phyloP scores from a whole-genome alignment of 495 filamentous ascomycete species.

The Hamigera avellanea region DNA sequence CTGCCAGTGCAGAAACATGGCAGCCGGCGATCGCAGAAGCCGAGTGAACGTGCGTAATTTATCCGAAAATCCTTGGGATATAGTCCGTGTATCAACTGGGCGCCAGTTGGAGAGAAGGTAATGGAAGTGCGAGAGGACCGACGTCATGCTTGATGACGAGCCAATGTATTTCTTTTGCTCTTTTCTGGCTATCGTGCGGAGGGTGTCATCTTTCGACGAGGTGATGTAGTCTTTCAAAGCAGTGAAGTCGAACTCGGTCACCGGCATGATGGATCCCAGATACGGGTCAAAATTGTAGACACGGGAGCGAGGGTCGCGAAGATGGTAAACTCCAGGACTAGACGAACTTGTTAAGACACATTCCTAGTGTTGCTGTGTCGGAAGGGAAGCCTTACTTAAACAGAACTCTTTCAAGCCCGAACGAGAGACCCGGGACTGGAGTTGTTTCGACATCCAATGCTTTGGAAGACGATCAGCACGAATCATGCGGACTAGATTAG shows the following conservation, averaged over 20 bases:
- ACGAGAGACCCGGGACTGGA: slow-evolving; percentile 58
- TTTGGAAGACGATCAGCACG: slow-evolving; percentile 13
- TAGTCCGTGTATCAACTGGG: slow-evolving; percentile 44
- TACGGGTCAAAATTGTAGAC: slow-evolving; percentile 97
- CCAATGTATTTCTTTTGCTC: slow-evolving; percentile 77
- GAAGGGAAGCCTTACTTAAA: slow-evolving; percentile 53
- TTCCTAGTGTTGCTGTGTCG: background rate
- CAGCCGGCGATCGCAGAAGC: slow-evolving; percentile 56
- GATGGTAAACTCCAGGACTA: slow-evolving; percentile 75
- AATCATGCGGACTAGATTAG: background rate
- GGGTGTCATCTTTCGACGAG: slow-evolving; percentile 67
- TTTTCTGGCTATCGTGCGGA: slow-evolving; percentile 52
- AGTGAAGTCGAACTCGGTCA: slow-evolving; percentile 82
- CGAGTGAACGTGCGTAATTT: slow-evolving; percentile 54
- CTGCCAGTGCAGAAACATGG: slow-evolving; percentile 76
- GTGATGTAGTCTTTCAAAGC: slow-evolving; percentile 76
- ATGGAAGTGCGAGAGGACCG: slow-evolving; percentile 80
- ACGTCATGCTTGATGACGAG: slow-evolving; percentile 94
- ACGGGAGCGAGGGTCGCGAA: slow-evolving; percentile 78
- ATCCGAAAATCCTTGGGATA: slow-evolving; percentile 56
- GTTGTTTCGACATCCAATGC: slow-evolving; percentile 42
- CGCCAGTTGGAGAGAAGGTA: slow-evolving; percentile 82
- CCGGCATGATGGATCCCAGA: slow-evolving; percentile 80
- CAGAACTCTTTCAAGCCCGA: slow-evolving; percentile 78
- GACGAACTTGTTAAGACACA: background rate